These are phyloP conservation scores for Fulvia fulva DNA, from an alignment of 2,329 filamentous ascomycete genomes.

Conservation along the genomic window DNA sequence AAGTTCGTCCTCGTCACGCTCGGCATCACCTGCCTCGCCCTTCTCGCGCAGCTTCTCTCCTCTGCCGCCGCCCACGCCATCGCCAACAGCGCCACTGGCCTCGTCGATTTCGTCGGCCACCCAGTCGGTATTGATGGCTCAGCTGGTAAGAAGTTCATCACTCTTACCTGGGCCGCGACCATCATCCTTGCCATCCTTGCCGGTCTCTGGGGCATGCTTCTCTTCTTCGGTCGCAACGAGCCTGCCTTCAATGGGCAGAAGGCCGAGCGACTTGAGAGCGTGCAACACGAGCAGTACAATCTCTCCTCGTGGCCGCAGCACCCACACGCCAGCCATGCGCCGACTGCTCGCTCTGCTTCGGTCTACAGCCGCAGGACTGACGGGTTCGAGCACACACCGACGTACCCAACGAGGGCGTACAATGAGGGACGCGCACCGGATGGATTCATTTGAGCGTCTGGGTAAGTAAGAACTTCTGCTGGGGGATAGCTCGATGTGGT, in stretches of 20 bases:
- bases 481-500: background rate
- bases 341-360: background rate
- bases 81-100: background rate
- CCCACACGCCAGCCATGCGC: background rate
- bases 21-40: background rate
- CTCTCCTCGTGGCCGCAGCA: background rate
- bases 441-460: background rate
- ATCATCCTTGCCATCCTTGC: background rate
- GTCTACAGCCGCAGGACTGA: background rate
- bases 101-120: constrained; percentile 1
- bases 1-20: background rate
- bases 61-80: background rate
- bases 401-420: background rate
- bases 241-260: background rate
- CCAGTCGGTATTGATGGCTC: background rate
- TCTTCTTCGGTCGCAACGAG: background rate
- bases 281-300: background rate
- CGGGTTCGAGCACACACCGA: background rate
- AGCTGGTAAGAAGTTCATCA: background rate
- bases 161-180: background rate
- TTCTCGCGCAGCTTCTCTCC: background rate
- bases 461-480: background rate
- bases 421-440: background rate
- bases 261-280: background rate
- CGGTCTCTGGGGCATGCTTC: background rate